These are phyloP conservation scores for Neurospora discreta DNA, from an alignment of 495 filamentous ascomycete genomes.

Conservation along the genomic window DNA sequence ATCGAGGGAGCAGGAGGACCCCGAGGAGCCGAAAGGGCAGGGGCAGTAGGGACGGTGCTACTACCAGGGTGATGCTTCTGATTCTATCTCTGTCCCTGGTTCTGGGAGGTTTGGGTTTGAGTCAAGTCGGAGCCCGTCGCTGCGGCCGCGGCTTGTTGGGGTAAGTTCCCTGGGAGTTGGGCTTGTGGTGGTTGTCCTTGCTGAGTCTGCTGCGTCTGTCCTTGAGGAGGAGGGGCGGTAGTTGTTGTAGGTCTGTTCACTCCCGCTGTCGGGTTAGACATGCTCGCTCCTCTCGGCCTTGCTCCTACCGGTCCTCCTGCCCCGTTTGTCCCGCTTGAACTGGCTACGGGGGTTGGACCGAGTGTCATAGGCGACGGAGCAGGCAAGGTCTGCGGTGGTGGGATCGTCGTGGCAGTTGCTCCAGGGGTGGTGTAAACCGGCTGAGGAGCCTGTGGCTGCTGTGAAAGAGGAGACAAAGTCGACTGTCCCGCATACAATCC, in stretches of 20 bases:
- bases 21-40: neutral
- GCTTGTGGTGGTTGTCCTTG: neutral
- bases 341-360: neutral
- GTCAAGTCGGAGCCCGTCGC: neutral
- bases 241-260: neutral
- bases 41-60: neutral
- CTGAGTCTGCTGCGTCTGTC: neutral
- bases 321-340: neutral
- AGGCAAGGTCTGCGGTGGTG: neutral
- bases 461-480: conserved; percentile 3
- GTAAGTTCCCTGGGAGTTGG: neutral
- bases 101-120: neutral
- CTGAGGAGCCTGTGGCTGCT: neutral
- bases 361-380: neutral
- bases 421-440: neutral
- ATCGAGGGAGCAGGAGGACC: neutral
- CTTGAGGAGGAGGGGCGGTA: neutral
- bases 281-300: conserved; percentile 17
- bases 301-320: conserved; percentile 10
- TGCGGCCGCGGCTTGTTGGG: neutral
- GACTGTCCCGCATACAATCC: neutral
- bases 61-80: neutral
- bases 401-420: conserved; percentile 2
- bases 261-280: neutral
- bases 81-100: neutral